Conservation (phyloP, 805 yeast species). For the Metschnikowia proteae region DNA sequence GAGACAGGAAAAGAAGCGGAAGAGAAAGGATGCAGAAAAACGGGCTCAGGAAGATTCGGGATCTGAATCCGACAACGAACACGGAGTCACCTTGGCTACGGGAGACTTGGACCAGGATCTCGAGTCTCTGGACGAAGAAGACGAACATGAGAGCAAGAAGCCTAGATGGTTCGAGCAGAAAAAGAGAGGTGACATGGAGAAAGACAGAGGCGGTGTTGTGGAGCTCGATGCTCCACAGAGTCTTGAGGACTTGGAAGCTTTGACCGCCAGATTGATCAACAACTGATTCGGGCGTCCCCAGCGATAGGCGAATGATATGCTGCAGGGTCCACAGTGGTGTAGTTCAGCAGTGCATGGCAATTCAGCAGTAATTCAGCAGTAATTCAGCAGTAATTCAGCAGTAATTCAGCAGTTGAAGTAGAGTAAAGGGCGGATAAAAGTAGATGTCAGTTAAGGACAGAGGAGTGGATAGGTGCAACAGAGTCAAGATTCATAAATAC, state of each 20-base stretch:
- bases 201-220: conserved; percentile 38
- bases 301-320: no score
- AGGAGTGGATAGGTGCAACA: not conserved
- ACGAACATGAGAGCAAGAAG: conserved; percentile 36
- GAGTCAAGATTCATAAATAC: no score
- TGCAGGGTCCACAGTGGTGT: no score
- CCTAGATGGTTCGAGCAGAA: conserved; percentile 50
- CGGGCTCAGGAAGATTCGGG: conserved; percentile 39
- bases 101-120: conserved; percentile 47
- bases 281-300: conserved; percentile 3
- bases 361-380: no score
- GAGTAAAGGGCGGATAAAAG: no score
- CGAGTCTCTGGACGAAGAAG: conserved; percentile 35
- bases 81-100: conserved; percentile 26
- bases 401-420: no score
- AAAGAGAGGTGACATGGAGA: conserved; percentile 15
- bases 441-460: no score
- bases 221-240: conserved; percentile 89
- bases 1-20: conserved; percentile 82
- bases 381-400: no score
- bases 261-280: conserved; percentile 52
- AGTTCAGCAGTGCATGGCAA: no score
- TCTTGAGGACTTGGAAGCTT: conserved; percentile 88
- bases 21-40: conserved; percentile 76
- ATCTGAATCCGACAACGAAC: conserved; percentile 30